Evolutionary conservation across 306 rosid species (phyloP).

Genomic region (Dicorynia guianensis): DNA sequence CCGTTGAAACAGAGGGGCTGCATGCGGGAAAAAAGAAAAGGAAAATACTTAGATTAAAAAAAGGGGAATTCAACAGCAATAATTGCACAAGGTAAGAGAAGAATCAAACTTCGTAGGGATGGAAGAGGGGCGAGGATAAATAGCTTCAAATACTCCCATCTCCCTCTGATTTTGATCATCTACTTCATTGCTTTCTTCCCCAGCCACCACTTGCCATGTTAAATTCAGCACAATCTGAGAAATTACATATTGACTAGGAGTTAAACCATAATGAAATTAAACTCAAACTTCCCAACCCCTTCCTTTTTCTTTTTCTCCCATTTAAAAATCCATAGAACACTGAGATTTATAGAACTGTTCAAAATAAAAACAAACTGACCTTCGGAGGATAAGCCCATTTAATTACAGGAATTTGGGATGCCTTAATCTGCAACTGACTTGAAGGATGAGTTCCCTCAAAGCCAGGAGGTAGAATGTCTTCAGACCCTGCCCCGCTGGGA

Average conservation of each 20-base stretch:
- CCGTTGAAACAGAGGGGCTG: slow-evolving; percentile 63
- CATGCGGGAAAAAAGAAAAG: slow-evolving; percentile 17
- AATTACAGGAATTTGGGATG: slow-evolving; percentile 73
- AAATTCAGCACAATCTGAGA: slow-evolving; percentile 64
- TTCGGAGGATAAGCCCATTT: slow-evolving; percentile 74
- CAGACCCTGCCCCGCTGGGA: slow-evolving; percentile 70
- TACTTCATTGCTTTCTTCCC: slow-evolving; percentile 84
- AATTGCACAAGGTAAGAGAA: slow-evolving; percentile 38
- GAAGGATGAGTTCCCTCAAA: slow-evolving; percentile 76
- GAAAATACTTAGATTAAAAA: slow-evolving; percentile 34
- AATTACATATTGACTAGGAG: slow-evolving; percentile 27
- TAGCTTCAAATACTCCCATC: slow-evolving; percentile 90
- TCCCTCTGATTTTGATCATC: slow-evolving; percentile 78
- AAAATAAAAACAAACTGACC: slow-evolving; percentile 52
- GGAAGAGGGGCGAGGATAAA: slow-evolving; percentile 86
- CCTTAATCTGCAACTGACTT: slow-evolving; percentile 63
- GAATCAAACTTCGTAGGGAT: slow-evolving; percentile 82
- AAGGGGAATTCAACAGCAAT: slow-evolving; percentile 16
- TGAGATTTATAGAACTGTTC: background rate
- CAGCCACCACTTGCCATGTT: slow-evolving; percentile 86
- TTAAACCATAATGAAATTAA: slow-evolving; percentile 24
- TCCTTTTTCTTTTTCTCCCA: background rate
- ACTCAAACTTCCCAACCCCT: slow-evolving; percentile 4
- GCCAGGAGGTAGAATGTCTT: slow-evolving; percentile 85
- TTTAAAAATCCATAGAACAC: slow-evolving; percentile 7